Evolutionary conservation across 352 stramenopile species (phyloP).

Genomic region (Aphanomyces cochlioides): DNA sequence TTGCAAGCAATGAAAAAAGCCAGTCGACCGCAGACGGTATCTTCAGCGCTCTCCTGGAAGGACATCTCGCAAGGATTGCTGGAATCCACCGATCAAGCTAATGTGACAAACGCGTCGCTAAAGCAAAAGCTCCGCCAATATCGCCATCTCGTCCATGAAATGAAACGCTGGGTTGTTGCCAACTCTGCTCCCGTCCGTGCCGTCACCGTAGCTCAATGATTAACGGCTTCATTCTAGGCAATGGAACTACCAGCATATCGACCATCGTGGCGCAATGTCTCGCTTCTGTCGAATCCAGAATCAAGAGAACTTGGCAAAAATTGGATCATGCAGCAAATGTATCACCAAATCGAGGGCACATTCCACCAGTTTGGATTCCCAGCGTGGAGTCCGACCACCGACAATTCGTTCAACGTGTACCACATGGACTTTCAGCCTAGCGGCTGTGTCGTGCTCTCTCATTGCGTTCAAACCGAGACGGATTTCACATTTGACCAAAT

Average conservation of each 20-base stretch:
- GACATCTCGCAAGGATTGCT: background rate
- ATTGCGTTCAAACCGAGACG: background rate
- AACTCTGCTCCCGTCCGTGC: background rate
- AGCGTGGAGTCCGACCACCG: background rate
- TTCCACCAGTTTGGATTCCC: conserved; percentile 6
- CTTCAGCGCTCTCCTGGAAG: background rate
- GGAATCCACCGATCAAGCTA: background rate
- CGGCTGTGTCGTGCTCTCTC: background rate
- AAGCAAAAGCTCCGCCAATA: background rate
- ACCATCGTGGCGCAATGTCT: background rate
- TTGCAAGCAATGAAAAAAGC: too few species aligned
- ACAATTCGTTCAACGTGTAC: background rate
- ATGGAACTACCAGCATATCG: too few species aligned
- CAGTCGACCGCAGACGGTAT: background rate
- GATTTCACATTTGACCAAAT: background rate
- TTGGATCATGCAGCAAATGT: conserved; percentile 26
- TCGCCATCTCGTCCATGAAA: background rate
- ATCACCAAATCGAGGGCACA: conserved; percentile 9
- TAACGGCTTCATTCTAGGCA: too few species aligned
- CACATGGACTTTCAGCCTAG: background rate
- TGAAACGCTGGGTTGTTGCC: background rate
- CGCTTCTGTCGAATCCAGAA: background rate
- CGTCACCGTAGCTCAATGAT: too few species aligned
- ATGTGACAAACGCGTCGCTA: too few species aligned
- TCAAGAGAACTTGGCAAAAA: background rate